Conservation (phyloP, 441 rosid genomes). For the Aleurites moluccanus region DNA sequence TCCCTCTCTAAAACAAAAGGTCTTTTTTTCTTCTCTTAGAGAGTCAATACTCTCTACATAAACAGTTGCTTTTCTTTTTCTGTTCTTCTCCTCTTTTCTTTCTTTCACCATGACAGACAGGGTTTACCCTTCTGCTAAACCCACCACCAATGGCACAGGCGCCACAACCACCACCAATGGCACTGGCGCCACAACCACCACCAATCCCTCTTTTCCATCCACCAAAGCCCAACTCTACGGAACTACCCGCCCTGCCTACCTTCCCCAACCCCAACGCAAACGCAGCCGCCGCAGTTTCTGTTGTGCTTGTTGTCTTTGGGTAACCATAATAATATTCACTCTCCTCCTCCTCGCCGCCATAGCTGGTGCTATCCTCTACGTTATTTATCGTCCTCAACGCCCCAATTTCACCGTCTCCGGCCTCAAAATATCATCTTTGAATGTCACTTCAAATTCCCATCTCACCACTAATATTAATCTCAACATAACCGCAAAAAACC, state of each 20-base stretch:
- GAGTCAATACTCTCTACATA: too few relatives aligned
- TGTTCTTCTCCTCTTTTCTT: constrained; percentile 13
- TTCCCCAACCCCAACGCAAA: constrained; percentile 53
- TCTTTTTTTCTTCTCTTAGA: neutral
- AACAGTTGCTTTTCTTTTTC: neutral
- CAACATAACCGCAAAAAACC: constrained; percentile 68
- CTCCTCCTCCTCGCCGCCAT: constrained; percentile 50
- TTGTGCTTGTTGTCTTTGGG: constrained; percentile 66
- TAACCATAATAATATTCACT: constrained; percentile 44
- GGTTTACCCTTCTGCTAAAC: constrained; percentile 59
- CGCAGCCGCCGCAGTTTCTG: constrained; percentile 56
- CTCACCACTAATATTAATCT: constrained; percentile 56
- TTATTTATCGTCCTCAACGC: constrained; percentile 80
- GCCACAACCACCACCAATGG: constrained; percentile 31
- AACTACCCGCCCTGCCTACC: constrained; percentile 72
- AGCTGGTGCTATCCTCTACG: constrained; percentile 54
- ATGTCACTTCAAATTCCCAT: constrained; percentile 50
- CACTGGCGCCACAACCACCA: constrained; percentile 15
- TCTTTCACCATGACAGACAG: constrained; percentile 49
- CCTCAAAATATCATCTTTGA: constrained; percentile 55
- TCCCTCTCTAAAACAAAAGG: neutral
- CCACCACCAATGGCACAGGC: constrained; percentile 36
- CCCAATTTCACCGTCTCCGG: constrained; percentile 46
- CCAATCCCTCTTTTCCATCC: constrained; percentile 60
- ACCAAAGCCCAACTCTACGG: constrained; percentile 72